Percentiles rank a stretch among this genome's conserved stretches.
Evolutionary conservation across 163 green algal species (phyloP).

Genomic region (Coccomyxa subellipsoidea): DNA sequence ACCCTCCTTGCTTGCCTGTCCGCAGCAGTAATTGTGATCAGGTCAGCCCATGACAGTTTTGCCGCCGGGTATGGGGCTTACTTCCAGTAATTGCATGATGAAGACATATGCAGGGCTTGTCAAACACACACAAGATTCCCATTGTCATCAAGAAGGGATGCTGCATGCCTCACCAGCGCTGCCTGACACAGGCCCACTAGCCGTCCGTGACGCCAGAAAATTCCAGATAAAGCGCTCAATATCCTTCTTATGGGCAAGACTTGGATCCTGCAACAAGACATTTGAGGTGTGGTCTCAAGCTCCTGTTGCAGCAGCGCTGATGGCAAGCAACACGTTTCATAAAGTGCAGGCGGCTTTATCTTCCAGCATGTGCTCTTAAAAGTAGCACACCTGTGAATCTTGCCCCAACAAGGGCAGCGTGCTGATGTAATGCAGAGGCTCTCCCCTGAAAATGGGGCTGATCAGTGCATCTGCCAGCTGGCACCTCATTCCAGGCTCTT

Average conservation of each 20-base stretch:
- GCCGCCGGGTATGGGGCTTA: not conserved
- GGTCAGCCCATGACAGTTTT: too few relatives aligned
- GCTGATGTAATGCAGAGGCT: slow-evolving; percentile 28
- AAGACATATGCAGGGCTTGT: not conserved
- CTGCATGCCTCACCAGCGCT: not conserved
- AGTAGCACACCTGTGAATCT: slow-evolving; percentile 13
- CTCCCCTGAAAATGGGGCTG: not conserved
- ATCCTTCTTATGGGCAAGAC: not conserved
- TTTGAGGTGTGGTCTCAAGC: not conserved
- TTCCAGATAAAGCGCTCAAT: slow-evolving; percentile 18
- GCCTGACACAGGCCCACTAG: not conserved
- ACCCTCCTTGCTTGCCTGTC: not conserved
- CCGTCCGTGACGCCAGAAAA: slow-evolving; percentile 5
- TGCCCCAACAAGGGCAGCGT: slow-evolving; percentile 31
- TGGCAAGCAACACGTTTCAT: not conserved
- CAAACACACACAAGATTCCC: not conserved
- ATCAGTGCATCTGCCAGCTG: slow-evolving; percentile 25
- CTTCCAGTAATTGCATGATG: not conserved
- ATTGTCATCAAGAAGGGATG: not conserved
- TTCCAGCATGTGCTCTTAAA: not conserved
- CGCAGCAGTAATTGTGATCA: not conserved
- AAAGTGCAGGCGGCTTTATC: not conserved
- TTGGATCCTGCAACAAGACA: not conserved
- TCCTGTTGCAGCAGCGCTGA: not conserved
- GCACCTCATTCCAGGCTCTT: slow-evolving; percentile 38